phyloP scores from a whole-genome alignment of 768 basidiomycete species.

The Xerocomellus intermedius region DNA sequence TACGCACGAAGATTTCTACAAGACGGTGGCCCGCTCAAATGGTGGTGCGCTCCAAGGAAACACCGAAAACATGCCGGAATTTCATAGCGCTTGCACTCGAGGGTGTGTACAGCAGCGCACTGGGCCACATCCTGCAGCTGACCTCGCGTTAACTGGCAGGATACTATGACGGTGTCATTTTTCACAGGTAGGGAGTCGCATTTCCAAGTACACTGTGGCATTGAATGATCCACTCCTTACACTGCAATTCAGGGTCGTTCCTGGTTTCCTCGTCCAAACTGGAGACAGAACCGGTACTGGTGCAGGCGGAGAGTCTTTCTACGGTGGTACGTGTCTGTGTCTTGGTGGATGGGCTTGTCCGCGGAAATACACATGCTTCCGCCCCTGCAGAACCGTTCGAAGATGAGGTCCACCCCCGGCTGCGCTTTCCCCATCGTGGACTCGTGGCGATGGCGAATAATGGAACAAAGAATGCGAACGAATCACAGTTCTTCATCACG shows the following conservation, averaged over 20 bases:
- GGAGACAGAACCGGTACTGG: slow-evolving; percentile 93
- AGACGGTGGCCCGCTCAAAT: background rate
- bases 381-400: slow-evolving; percentile 73
- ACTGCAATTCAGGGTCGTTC: slow-evolving; percentile 59
- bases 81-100: slow-evolving; percentile 87
- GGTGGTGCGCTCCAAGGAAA: slow-evolving; percentile 53
- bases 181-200: slow-evolving; percentile 66
- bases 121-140: background rate
- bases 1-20: slow-evolving; percentile 26
- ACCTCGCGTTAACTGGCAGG: slow-evolving; percentile 45
- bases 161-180: slow-evolving; percentile 94
- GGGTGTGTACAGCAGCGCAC: slow-evolving; percentile 50
- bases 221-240: background rate
- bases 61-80: slow-evolving; percentile 91
- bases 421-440: slow-evolving; percentile 88
- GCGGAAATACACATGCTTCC: background rate
- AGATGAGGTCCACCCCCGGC: slow-evolving; percentile 90
- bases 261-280: slow-evolving; percentile 91
- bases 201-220: background rate
- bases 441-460: slow-evolving; percentile 93
- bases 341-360: background rate
- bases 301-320: slow-evolving; percentile 90
- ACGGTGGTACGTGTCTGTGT: slow-evolving; percentile 60
- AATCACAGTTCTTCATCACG: slow-evolving; percentile 95
- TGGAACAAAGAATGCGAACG: slow-evolving; percentile 83